Evolutionary conservation across 2,329 filamentous ascomycete genomes (phyloP).

Genomic region (Talaromyces sp.): DNA sequence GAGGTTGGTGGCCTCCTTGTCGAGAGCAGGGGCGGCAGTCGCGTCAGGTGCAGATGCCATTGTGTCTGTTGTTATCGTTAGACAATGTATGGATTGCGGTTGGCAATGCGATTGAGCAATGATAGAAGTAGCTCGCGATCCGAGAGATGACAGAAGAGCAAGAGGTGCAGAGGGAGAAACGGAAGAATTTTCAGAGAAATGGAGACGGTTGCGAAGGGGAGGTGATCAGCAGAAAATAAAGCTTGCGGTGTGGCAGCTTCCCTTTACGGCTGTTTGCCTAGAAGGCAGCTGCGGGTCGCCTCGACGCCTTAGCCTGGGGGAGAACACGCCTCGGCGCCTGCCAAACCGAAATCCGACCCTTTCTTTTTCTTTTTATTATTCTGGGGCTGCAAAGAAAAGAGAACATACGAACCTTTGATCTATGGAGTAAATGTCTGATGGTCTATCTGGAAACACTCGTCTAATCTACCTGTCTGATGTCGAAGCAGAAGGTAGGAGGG

Average conservation of each 20-base stretch:
- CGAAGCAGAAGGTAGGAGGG: background rate
- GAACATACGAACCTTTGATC: background rate
- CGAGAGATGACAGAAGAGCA: background rate
- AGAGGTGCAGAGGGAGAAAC: background rate
- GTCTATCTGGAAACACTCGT: background rate
- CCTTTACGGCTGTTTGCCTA: slow-evolving; percentile 1
- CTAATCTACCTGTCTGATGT: background rate
- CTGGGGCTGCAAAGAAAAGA: background rate
- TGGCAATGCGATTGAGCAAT: background rate
- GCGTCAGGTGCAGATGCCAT: slow-evolving; percentile 4
- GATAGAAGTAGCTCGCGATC: background rate
- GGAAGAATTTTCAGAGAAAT: background rate
- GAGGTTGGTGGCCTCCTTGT: slow-evolving; percentile 17
- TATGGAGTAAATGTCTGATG: background rate
- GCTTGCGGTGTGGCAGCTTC: background rate
- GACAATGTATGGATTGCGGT: background rate
- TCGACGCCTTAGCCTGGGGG: background rate
- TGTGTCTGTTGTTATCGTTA: background rate
- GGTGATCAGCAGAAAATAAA: slow-evolving; percentile 1
- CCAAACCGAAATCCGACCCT: background rate
- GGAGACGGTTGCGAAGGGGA: background rate
- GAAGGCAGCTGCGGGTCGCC: slow-evolving; percentile 1
- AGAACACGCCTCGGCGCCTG: background rate
- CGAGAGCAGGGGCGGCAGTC: slow-evolving; percentile 1
- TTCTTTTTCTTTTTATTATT: background rate